Evolutionary conservation across 306 rosid genomes (phyloP).

Genomic region (Sphenostylis stenocarpa): DNA sequence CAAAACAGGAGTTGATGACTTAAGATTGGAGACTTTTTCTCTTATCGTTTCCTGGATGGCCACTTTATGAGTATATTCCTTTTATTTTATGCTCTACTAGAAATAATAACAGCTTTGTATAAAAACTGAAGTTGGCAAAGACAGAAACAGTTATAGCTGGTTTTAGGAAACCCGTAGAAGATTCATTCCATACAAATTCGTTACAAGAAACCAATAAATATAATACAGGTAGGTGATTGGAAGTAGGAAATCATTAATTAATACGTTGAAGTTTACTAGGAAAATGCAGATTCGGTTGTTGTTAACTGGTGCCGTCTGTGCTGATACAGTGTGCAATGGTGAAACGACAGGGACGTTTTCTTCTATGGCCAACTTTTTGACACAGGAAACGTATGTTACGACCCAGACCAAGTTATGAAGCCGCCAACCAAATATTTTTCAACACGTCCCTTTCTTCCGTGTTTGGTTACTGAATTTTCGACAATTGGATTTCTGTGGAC

Average conservation of each 20-base stretch:
- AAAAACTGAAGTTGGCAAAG: slow-evolving; percentile 21
- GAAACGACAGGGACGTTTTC: slow-evolving; percentile 31
- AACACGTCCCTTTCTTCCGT: slow-evolving; percentile 11
- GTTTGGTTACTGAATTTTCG: slow-evolving; percentile 25
- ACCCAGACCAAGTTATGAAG: slow-evolving; percentile 20
- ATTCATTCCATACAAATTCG: not conserved
- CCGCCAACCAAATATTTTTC: slow-evolving; percentile 31
- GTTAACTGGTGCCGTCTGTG: slow-evolving; percentile 24
- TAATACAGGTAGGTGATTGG: not conserved
- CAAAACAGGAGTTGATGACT: slow-evolving; percentile 24
- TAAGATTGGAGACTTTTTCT: slow-evolving; percentile 8
- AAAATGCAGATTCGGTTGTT: not conserved
- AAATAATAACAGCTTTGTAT: slow-evolving; percentile 33
- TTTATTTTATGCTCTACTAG: not conserved
- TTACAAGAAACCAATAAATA: slow-evolving; percentile 30
- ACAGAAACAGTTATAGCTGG: slow-evolving; percentile 26
- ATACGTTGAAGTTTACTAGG: slow-evolving; percentile 22
- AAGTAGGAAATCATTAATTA: not conserved
- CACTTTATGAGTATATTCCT: not conserved
- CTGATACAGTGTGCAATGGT: not conserved
- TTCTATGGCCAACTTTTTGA: slow-evolving; percentile 10
- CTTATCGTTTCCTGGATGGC: not conserved
- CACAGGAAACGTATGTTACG: slow-evolving; percentile 11
- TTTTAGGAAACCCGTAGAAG: slow-evolving; percentile 26
- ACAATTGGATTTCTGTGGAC: not conserved